These are phyloP conservation scores for Oehlia diaphana DNA, from an alignment of 192 early-diverging fungal species.

Conservation along the genomic window DNA sequence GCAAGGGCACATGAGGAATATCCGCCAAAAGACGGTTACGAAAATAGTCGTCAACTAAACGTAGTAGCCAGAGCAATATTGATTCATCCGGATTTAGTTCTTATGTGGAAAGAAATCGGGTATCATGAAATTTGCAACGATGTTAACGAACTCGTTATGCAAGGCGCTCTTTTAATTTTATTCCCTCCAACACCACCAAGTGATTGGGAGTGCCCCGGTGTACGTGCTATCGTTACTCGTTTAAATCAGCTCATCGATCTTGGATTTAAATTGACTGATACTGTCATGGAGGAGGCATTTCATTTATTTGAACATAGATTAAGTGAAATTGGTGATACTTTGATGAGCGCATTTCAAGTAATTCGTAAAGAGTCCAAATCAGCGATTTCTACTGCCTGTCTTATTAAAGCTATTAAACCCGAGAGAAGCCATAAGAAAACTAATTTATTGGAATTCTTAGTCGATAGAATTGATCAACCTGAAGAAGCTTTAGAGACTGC, in stretches of 20 bases:
- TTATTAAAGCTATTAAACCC: neutral
- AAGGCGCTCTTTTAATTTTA: neutral
- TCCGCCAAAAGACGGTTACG: conserved; percentile 13
- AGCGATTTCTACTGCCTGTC: neutral
- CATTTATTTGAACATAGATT: conserved; percentile 17
- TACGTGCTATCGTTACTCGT: neutral
- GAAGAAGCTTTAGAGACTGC: neutral
- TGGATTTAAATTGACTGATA: conserved; percentile 18
- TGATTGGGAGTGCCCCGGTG: neutral
- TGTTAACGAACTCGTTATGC: conserved; percentile 26
- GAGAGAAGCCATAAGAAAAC: neutral
- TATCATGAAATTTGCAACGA: conserved; percentile 21
- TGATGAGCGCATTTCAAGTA: conserved; percentile 1
- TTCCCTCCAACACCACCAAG: neutral
- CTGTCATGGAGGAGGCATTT: conserved; percentile 9
- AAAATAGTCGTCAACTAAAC: conserved; percentile 11
- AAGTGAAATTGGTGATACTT: conserved; percentile 6
- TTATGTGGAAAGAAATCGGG: neutral
- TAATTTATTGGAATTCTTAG: neutral
- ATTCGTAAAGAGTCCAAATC: neutral
- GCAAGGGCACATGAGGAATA: neutral
- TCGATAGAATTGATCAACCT: neutral
- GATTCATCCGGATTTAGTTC: conserved; percentile 1
- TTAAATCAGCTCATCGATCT: neutral
- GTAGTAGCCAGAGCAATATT: conserved; percentile 18